phyloP scores from a whole-genome alignment of 2,329 filamentous ascomycete species.

The Exophiala sp. region DNA sequence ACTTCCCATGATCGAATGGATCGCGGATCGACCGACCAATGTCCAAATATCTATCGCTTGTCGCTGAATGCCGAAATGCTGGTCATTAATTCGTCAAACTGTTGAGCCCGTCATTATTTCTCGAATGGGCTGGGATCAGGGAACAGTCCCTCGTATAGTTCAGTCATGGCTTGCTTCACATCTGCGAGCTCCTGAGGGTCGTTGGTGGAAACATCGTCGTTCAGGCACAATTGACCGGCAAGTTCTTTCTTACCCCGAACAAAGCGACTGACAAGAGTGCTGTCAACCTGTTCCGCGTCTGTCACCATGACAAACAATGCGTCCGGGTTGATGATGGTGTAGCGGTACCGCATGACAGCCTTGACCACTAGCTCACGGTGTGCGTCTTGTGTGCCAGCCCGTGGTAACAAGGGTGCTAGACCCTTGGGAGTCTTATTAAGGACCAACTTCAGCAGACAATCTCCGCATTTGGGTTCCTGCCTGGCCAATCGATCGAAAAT shows the following conservation, averaged over 20 bases:
- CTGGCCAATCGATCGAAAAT: constrained; percentile 19
- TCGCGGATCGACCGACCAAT: not conserved
- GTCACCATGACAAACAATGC: constrained; percentile 23
- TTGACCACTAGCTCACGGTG: constrained; percentile 21
- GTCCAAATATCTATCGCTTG: not conserved
- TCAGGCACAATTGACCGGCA: constrained; percentile 21
- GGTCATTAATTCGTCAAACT: constrained; percentile 4
- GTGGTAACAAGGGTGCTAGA: constrained; percentile 15
- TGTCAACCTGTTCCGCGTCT: constrained; percentile 22
- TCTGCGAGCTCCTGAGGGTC: constrained; percentile 16
- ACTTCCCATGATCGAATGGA: not conserved
- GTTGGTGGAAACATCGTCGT: constrained; percentile 21
- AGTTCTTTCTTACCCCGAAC: constrained; percentile 17
- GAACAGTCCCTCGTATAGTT: constrained; percentile 17
- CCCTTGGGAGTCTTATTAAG: constrained; percentile 16
- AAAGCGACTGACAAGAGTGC: constrained; percentile 11
- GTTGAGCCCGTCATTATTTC: not conserved
- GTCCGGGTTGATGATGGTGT: constrained; percentile 17
- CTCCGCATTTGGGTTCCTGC: constrained; percentile 19
- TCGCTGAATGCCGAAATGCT: constrained; percentile 2
- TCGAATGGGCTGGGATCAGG: constrained; percentile 9
- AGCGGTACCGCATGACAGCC: constrained; percentile 21
- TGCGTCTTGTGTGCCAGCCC: constrained; percentile 7
- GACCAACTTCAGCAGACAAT: constrained; percentile 20
- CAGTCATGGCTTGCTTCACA: constrained; percentile 20